Percentiles rank a stretch among this genome's conserved stretches.
These are phyloP conservation scores for Strobilomyces dryophilus DNA, from an alignment of 768 basidiomycete genomes.

Conservation along the genomic window DNA sequence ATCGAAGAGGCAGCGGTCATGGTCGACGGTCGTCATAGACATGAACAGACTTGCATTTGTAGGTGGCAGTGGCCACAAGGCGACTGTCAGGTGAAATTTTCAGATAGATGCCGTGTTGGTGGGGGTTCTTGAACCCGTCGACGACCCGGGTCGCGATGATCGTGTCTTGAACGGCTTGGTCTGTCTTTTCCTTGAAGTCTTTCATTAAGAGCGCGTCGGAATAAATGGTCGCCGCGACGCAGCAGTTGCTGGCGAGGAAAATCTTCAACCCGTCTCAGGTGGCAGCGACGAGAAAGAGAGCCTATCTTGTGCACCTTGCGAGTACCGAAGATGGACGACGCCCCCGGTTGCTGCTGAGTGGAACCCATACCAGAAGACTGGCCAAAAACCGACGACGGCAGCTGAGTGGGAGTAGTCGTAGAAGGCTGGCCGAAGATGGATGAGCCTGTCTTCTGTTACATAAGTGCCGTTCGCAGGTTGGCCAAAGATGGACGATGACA, in stretches of 20 bases:
- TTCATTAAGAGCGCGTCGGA: slow-evolving; percentile 62
- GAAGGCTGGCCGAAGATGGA: slow-evolving; percentile 14
- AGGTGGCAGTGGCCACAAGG: no score
- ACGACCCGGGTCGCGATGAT: slow-evolving; percentile 73
- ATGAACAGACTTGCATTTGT: no score
- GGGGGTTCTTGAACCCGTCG: slow-evolving; percentile 74
- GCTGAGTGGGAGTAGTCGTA: not conserved
- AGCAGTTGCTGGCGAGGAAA: slow-evolving; percentile 52
- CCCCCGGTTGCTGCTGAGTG: slow-evolving; percentile 1
- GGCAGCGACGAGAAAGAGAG: not conserved
- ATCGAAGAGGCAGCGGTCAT: no score
- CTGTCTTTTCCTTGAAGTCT: slow-evolving; percentile 71
- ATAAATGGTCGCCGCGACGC: slow-evolving; percentile 54
- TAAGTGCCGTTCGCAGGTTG: slow-evolving; percentile 8
- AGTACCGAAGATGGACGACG: slow-evolving; percentile 31
- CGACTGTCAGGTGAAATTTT: no score
- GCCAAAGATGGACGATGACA: slow-evolving; percentile 28
- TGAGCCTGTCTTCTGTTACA: not conserved
- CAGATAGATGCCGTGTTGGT: slow-evolving; percentile 65
- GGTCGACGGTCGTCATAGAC: no score
- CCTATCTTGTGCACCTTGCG: slow-evolving; percentile 62
- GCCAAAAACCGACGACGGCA: slow-evolving; percentile 11
- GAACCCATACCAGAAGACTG: not conserved
- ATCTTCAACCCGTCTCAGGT: not conserved
- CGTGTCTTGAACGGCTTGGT: slow-evolving; percentile 76